phyloP scores from a whole-genome alignment of 2,329 filamentous ascomycete genomes.

The Aspergillus sp. region DNA sequence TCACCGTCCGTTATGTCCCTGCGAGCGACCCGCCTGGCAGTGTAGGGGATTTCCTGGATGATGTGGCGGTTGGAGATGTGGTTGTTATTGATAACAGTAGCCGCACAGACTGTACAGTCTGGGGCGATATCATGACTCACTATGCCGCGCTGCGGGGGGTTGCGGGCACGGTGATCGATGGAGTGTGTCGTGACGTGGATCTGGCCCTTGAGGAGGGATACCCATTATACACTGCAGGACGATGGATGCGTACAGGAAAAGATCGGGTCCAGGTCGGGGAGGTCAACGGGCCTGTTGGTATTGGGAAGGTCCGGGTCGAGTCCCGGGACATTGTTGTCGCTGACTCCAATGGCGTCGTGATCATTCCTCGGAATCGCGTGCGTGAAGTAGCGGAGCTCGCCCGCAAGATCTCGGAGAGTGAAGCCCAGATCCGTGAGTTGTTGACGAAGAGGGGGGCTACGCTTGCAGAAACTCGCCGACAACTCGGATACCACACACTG shows the following conservation, averaged over 20 bases:
- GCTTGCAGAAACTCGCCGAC: not conserved
- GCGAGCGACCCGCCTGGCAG: constrained; percentile 26
- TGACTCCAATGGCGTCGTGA: constrained; percentile 27
- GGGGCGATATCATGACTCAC: constrained; percentile 42
- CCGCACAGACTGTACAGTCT: constrained; percentile 39
- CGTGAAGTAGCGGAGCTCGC: not conserved
- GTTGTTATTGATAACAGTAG: constrained; percentile 38
- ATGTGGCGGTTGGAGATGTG: constrained; percentile 32
- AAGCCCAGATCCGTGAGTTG: not conserved
- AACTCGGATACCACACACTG: not conserved
- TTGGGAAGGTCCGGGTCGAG: constrained; percentile 31
- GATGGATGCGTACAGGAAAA: constrained; percentile 39
- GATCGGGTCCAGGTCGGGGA: constrained; percentile 35
- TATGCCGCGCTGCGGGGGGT: constrained; percentile 34
- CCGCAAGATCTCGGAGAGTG: not conserved
- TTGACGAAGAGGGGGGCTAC: not conserved
- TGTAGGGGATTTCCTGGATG: constrained; percentile 37
- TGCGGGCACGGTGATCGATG: constrained; percentile 36
- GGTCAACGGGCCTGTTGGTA: constrained; percentile 31
- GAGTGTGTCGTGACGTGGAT: constrained; percentile 36
- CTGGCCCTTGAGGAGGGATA: constrained; percentile 31
- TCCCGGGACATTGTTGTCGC: constrained; percentile 35
- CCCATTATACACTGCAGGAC: constrained; percentile 33
- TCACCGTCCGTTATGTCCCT: constrained; percentile 34
- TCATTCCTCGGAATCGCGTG: constrained; percentile 19